Conservation (phyloP, 208 protist species). For the Phytomonas sp. region DNA sequence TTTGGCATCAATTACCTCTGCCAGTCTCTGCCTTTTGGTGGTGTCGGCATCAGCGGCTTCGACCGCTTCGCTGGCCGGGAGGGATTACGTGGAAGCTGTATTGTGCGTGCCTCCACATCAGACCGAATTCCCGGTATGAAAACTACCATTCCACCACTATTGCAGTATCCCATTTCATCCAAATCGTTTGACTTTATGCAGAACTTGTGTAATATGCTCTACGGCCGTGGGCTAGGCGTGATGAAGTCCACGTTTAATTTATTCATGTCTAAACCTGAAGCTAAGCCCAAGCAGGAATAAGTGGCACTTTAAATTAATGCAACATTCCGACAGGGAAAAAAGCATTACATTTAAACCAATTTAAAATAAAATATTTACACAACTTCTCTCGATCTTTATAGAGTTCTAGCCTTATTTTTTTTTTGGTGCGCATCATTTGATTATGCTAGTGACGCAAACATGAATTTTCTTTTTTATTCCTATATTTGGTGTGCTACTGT, state of each 20-base stretch:
- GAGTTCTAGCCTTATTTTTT: background rate
- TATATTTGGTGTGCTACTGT: background rate
- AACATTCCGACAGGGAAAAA: background rate
- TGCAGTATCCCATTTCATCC: slow-evolving; percentile 79
- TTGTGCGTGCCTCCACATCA: slow-evolving; percentile 71
- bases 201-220: slow-evolving; percentile 60
- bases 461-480: background rate
- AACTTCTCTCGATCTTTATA: background rate
- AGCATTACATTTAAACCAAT: background rate
- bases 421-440: background rate
- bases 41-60: slow-evolving; percentile 93
- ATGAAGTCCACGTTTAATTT: slow-evolving; percentile 46
- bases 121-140: slow-evolving; percentile 86
- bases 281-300: slow-evolving; percentile 1
- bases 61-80: slow-evolving; percentile 92
- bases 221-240: slow-evolving; percentile 49
- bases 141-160: slow-evolving; percentile 64
- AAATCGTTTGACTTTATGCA: slow-evolving; percentile 75
- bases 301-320: background rate
- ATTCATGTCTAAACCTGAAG: slow-evolving; percentile 32
- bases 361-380: background rate
- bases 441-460: background rate
- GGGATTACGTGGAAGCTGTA: slow-evolving; percentile 89
- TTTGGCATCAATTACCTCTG: slow-evolving; percentile 94
- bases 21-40: slow-evolving; percentile 94